These are phyloP conservation scores for Paecilomyces dactylethromorphus DNA, from an alignment of 2,329 filamentous ascomycete species.

Conservation along the genomic window DNA sequence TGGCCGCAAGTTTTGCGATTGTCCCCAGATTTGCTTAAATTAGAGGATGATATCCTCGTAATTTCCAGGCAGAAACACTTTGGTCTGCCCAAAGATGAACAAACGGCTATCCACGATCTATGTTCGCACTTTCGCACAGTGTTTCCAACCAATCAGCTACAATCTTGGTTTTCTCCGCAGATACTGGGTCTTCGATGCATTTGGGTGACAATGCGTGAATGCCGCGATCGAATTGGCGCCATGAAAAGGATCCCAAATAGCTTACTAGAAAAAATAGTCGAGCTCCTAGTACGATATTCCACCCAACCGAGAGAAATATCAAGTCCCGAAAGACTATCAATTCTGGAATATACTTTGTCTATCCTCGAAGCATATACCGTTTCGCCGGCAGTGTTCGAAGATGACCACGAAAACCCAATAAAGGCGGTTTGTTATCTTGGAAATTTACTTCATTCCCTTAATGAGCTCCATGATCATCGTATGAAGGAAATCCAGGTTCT, in stretches of 20 bases:
- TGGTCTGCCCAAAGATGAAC: slow-evolving; percentile 24
- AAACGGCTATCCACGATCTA: slow-evolving; percentile 21
- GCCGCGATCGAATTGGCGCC: slow-evolving; percentile 24
- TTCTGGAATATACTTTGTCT: slow-evolving; percentile 23
- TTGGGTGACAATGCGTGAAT: slow-evolving; percentile 21
- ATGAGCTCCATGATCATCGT: slow-evolving; percentile 9
- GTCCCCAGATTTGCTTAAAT: slow-evolving; percentile 17
- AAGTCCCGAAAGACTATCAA: slow-evolving; percentile 10
- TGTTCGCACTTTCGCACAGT: slow-evolving; percentile 14
- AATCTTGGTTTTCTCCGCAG: slow-evolving; percentile 21
- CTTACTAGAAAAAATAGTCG: slow-evolving; percentile 22
- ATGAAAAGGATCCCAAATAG: slow-evolving; percentile 18
- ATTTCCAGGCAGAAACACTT: slow-evolving; percentile 14
- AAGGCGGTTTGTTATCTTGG: slow-evolving; percentile 27
- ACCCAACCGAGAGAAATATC: slow-evolving; percentile 3
- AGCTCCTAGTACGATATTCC: slow-evolving; percentile 19
- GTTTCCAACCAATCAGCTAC: slow-evolving; percentile 16
- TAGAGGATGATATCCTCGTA: slow-evolving; percentile 20
- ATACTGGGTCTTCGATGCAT: slow-evolving; percentile 27
- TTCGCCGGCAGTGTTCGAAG: slow-evolving; percentile 17
- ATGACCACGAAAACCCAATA: slow-evolving; percentile 20
- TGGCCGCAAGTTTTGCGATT: slow-evolving; percentile 27
- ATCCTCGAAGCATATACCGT: slow-evolving; percentile 33
- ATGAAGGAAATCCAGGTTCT: slow-evolving; percentile 24
- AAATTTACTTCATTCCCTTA: slow-evolving; percentile 28